Conservation (phyloP, 1,139 yeast genomes). For the Martiniozyma asiatica region DNA sequence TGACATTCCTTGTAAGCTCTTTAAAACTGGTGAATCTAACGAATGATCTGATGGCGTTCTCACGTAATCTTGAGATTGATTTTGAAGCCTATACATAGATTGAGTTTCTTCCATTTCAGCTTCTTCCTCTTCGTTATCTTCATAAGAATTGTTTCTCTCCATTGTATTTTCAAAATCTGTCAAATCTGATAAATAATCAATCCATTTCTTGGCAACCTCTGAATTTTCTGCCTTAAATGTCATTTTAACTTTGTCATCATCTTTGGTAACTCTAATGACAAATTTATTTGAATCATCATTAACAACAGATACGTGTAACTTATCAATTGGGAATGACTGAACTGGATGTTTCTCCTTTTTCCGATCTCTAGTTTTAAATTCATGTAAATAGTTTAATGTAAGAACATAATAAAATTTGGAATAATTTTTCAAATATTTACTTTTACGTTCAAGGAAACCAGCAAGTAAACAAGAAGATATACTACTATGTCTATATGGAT, state of each 20-base stretch:
- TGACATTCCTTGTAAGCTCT: slow-evolving; percentile 1
- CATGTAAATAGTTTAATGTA: slow-evolving; percentile 61
- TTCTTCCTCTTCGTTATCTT: slow-evolving; percentile 9
- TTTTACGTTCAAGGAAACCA: slow-evolving; percentile 45
- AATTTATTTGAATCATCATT: slow-evolving; percentile 24
- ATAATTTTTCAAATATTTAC: slow-evolving; percentile 53
- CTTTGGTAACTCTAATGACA: slow-evolving; percentile 15
- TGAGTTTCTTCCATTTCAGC: background rate
- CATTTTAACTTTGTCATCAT: slow-evolving; percentile 16
- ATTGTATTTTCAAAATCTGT: slow-evolving; percentile 19
- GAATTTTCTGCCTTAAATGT: slow-evolving; percentile 24
- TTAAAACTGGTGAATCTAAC: slow-evolving; percentile 2
- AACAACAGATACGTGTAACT: slow-evolving; percentile 21
- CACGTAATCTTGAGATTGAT: slow-evolving; percentile 2
- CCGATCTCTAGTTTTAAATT: slow-evolving; percentile 53
- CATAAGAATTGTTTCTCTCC: slow-evolving; percentile 20
- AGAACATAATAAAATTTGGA: slow-evolving; percentile 60
- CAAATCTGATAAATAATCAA: slow-evolving; percentile 30
- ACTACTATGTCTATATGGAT: slow-evolving; percentile 38
- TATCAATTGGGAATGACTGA: slow-evolving; percentile 29
- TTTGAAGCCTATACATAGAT: slow-evolving; percentile 2
- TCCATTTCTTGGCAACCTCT: slow-evolving; percentile 32
- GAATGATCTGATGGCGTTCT: slow-evolving; percentile 5
- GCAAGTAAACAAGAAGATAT: slow-evolving; percentile 40
- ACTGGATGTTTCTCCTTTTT: slow-evolving; percentile 37